These are phyloP conservation scores for Starmerella khaoyaiensis DNA, from an alignment of 805 yeast species.

Conservation along the genomic window DNA sequence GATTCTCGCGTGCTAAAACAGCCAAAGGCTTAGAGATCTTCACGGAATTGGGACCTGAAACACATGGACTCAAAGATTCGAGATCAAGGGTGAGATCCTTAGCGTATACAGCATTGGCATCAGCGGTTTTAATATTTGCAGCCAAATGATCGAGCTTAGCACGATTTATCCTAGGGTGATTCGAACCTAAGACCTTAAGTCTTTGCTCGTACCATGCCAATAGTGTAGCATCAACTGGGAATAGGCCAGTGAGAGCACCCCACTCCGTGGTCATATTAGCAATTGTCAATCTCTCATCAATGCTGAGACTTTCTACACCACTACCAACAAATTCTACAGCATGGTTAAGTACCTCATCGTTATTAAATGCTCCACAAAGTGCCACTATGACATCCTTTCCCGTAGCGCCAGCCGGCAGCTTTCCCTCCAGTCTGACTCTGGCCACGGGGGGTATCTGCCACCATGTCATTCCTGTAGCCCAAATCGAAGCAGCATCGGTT, in stretches of 20 bases:
- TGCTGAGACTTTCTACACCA: constrained; percentile 22
- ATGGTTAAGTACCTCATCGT: constrained; percentile 80
- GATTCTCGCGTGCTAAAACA: constrained; percentile 56
- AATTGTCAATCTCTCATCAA: constrained; percentile 46
- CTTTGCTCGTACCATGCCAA: constrained; percentile 67
- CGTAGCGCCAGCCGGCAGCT: constrained; percentile 72
- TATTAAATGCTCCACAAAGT: constrained; percentile 80
- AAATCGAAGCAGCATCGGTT: constrained; percentile 96
- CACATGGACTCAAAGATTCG: constrained; percentile 66
- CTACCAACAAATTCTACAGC: constrained; percentile 27
- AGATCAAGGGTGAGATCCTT: constrained; percentile 76
- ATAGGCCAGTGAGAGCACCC: constrained; percentile 95
- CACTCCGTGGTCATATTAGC: constrained; percentile 92
- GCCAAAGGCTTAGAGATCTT: constrained; percentile 72
- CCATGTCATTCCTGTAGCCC: constrained; percentile 99
- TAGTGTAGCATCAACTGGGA: constrained; percentile 83
- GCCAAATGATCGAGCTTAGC: constrained; percentile 43
- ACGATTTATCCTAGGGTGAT: constrained; percentile 72
- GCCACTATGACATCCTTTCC: constrained; percentile 98
- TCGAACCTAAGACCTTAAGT: constrained; percentile 42
- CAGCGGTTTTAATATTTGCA: constrained; percentile 40
- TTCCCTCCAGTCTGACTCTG: constrained; percentile 70
- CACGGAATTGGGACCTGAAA: constrained; percentile 96
- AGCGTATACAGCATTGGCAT: constrained; percentile 71
- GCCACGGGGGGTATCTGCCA: constrained; percentile 99